A percentile compares a stretch with the other conserved stretches of the same genome.
phyloP scores from a whole-genome alignment of 106 monocot genomes.

The Dendrobium nobile region DNA sequence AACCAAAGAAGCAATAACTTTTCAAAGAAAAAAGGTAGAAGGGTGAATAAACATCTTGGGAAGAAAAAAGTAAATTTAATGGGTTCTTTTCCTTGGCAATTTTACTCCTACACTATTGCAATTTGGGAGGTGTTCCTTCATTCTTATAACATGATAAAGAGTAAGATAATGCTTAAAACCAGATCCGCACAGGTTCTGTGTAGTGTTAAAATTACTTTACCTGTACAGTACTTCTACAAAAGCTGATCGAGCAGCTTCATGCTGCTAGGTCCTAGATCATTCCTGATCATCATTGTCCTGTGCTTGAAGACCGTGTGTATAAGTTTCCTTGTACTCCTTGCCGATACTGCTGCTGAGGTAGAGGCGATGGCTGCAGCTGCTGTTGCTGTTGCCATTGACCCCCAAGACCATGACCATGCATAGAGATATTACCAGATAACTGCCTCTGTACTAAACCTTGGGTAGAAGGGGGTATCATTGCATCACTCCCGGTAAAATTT shows the following conservation, averaged over 20 bases:
- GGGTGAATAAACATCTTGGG: neutral
- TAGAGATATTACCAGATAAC: slow-evolving; percentile 34
- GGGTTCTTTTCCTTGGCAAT: neutral
- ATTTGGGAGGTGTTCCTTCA: neutral
- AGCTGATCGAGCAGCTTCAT: neutral
- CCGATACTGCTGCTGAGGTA: slow-evolving; percentile 17
- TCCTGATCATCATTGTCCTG: slow-evolving; percentile 38
- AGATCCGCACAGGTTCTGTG: neutral
- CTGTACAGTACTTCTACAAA: slow-evolving; percentile 30
- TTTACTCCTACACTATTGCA: neutral
- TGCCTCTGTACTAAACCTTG: slow-evolving; percentile 34
- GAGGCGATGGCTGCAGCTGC: slow-evolving; percentile 13
- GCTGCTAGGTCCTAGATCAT: neutral
- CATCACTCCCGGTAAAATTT: slow-evolving; percentile 34
- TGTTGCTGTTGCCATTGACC: slow-evolving; percentile 51
- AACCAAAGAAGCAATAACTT: neutral
- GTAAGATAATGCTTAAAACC: neutral
- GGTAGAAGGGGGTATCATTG: slow-evolving; percentile 18
- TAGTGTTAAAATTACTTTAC: slow-evolving; percentile 9
- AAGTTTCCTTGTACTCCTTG: slow-evolving; percentile 31
- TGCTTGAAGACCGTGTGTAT: slow-evolving; percentile 36
- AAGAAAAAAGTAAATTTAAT: neutral
- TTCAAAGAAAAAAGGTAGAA: neutral
- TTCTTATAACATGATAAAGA: neutral
- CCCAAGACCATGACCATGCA: slow-evolving; percentile 46